Evolutionary conservation across 2,329 filamentous ascomycete species (phyloP).

Genomic region (Elsinoe batatas): DNA sequence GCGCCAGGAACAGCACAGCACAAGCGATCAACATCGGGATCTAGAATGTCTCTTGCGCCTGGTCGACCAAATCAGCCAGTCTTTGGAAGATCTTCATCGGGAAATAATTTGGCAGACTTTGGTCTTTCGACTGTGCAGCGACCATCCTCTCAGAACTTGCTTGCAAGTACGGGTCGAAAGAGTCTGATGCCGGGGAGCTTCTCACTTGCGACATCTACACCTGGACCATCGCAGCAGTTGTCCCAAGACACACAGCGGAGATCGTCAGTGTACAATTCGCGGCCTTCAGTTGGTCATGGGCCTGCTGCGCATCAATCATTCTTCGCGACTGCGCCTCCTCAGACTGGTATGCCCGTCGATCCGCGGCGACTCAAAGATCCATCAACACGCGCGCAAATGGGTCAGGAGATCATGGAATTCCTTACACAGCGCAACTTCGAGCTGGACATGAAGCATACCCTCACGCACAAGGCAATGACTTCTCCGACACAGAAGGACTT

Average conservation of each 20-base stretch:
- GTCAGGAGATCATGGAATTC: conserved; percentile 83
- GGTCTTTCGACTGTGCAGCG: conserved; percentile 78
- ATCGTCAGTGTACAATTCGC: conserved; percentile 58
- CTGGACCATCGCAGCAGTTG: conserved; percentile 32
- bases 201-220: conserved; percentile 37
- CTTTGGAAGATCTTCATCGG: conserved; percentile 77
- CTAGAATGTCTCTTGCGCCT: conserved; percentile 75
- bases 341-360: conserved; percentile 74
- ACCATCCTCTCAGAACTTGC: conserved; percentile 63
- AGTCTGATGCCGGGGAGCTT: conserved; percentile 50
- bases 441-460: conserved; percentile 88
- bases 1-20: conserved; percentile 60
- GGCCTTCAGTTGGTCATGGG: conserved; percentile 54
- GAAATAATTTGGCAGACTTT: conserved; percentile 66
- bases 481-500: conserved; percentile 98
- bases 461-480: conserved; percentile 84
- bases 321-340: conserved; percentile 76
- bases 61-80: conserved; percentile 75
- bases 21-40: conserved; percentile 71
- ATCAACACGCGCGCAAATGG: conserved; percentile 69
- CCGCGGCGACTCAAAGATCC: conserved; percentile 78
- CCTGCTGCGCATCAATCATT: conserved; percentile 74
- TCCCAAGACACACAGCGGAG: conserved; percentile 53
- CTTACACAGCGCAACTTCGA: conserved; percentile 91
- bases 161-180: conserved; percentile 53